Evolutionary conservation across 768 basidiomycete species (phyloP).

Genomic region (Glaciozyma antarctica): DNA sequence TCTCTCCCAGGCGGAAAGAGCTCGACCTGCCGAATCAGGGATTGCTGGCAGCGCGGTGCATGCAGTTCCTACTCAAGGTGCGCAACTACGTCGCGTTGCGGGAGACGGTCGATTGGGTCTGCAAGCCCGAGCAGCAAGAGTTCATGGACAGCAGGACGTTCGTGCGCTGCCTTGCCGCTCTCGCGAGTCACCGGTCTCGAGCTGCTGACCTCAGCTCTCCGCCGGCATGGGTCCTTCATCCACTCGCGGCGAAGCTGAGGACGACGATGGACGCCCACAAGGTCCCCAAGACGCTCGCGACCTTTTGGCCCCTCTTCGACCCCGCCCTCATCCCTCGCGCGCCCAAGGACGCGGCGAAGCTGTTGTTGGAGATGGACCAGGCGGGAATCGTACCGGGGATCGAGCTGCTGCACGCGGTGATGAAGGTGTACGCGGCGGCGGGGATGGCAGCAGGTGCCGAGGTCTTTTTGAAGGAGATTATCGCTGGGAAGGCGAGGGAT

Average conservation of each 20-base stretch:
- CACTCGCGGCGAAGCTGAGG: constrained; percentile 3
- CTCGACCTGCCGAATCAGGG: constrained; percentile 8
- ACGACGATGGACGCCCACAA: constrained; percentile 8
- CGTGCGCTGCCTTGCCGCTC: neutral
- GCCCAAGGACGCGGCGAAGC: constrained; percentile 2
- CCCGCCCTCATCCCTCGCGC: constrained; percentile 12
- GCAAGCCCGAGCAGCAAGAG: neutral
- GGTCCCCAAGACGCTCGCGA: neutral
- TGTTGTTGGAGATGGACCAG: constrained; percentile 6
- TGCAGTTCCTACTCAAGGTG: constrained; percentile 19
- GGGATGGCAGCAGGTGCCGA: neutral
- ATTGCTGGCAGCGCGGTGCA: constrained; percentile 16
- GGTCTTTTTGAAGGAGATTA: neutral
- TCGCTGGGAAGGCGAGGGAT: neutral
- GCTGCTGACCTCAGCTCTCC: neutral
- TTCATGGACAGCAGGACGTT: neutral
- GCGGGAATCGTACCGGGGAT: constrained; percentile 1
- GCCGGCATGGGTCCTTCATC: neutral
- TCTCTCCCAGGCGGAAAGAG: constrained; percentile 7
- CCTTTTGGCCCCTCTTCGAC: constrained; percentile 12
- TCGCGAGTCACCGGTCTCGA: neutral
- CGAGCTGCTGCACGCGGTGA: constrained; percentile 5
- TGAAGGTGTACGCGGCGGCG: constrained; percentile 26
- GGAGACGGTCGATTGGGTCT: constrained; percentile 23
- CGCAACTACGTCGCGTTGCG: constrained; percentile 27